A percentile compares a stretch with the other conserved stretches of the same genome.
Evolutionary conservation across 2,329 filamentous ascomycete species (phyloP).

Genomic region (Trichoderma gracile): DNA sequence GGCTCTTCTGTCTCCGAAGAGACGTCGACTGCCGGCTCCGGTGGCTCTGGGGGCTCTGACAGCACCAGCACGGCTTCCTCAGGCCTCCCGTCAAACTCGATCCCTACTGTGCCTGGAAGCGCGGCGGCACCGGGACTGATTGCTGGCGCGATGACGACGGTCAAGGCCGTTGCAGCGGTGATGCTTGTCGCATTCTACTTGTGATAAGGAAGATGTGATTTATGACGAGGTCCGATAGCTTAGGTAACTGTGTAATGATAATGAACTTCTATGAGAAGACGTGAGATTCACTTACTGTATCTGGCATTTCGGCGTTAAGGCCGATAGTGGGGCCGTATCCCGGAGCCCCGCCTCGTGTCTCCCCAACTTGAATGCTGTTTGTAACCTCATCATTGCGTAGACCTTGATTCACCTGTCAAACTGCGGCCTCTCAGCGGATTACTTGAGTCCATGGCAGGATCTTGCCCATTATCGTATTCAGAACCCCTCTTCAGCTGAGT

Average conservation of each 20-base stretch:
- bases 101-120: not conserved
- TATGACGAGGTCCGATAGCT: not conserved
- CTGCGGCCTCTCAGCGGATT: not conserved
- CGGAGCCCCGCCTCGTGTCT: no score
- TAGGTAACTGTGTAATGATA: slow-evolving; percentile 14
- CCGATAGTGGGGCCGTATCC: not conserved
- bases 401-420: no score
- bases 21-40: not conserved
- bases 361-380: not conserved
- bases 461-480: not conserved
- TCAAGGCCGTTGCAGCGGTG: not conserved
- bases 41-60: not conserved
- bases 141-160: not conserved
- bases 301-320: not conserved
- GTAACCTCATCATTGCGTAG: not conserved
- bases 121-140: slow-evolving; percentile 4
- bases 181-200: slow-evolving; percentile 19
- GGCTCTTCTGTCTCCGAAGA: not conserved
- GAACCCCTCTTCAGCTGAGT: not conserved
- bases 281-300: not conserved
- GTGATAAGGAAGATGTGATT: not conserved
- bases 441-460: not conserved
- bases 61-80: slow-evolving; percentile 7
- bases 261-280: slow-evolving; percentile 1
- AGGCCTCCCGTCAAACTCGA: not conserved